Evolutionary conservation across 768 basidiomycete genomes (phyloP), one percentile per base, ranked within the genome.

Genomic region (Pilatotrama ljubarskyi): DNA sequence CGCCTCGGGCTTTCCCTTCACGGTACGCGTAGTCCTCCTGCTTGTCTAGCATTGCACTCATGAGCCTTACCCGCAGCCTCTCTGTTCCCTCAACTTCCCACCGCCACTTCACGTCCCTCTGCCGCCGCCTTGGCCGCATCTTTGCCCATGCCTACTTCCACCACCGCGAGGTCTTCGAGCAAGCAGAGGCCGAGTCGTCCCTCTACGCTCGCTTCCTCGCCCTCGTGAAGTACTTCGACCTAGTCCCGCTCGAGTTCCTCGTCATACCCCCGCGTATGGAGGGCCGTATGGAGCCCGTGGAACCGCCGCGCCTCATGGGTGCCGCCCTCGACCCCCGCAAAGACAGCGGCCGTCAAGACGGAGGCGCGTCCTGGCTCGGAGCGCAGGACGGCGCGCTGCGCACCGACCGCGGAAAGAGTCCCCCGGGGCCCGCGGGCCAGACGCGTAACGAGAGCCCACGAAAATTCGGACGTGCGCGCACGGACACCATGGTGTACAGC

Each of bases 131-230:
- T 1, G 94, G 94, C 1, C 86, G 96, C 37, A 95, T 98, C 63
- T 98, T 99, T 70, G 92, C 93, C 0, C 96, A 99, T 73, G 94
- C 95, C 1, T 98, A 94, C 78, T 95, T 89, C 76, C 93, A 94
- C 71, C 94, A 96, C 73, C 88, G 92, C 63, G 94, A 95, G 70
- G 85, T 85, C 0, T 96, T 96, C 71, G 89, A 92, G 65, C 90
- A 92, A 70, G 89, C 89, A 29, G 93, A 95, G 75, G 91, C 86
- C 6, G 95, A 97, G 74, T 93, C 90, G 7, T 90, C 90, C 0
- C 79, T 97, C 2, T 95, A 96, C 69, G 88, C 89, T 36, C 88
- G 95, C 66, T 96, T 96, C 78, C 82, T 95, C 56, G 88, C 87
- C 11, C 83, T 96, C 58, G 89, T 90, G 8, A 79, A 82, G 60